phyloP scores from a whole-genome alignment of 176 grass and related monocot species.

The Rhipidocladum racemiflorum region DNA sequence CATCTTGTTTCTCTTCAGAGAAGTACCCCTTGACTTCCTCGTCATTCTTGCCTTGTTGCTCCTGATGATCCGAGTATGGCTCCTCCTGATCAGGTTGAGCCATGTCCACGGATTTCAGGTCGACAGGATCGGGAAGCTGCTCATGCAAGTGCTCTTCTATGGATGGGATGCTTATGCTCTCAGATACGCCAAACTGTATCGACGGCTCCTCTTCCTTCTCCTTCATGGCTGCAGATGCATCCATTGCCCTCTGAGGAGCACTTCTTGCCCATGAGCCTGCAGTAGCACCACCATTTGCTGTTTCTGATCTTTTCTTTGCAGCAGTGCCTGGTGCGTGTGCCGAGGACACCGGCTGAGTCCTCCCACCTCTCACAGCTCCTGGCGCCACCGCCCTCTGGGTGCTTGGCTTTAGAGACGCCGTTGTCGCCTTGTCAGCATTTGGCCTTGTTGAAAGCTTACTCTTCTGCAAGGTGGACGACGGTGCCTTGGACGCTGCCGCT shows the following conservation, averaged over 20 bases:
- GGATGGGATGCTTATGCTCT: slow-evolving; percentile 19
- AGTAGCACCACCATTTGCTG: slow-evolving; percentile 19
- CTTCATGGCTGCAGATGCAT: background rate
- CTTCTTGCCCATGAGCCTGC: slow-evolving; percentile 34
- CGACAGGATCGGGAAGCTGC: slow-evolving; percentile 28
- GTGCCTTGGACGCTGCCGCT: background rate
- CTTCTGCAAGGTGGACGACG: slow-evolving; percentile 28
- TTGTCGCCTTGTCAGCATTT: slow-evolving; percentile 1
- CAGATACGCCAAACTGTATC: slow-evolving; percentile 28
- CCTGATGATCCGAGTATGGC: background rate
- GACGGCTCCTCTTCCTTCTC: slow-evolving; percentile 29
- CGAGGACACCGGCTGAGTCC: background rate
- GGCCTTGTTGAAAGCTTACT: slow-evolving; percentile 39
- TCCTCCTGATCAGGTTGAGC: background rate
- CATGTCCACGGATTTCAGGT: slow-evolving; percentile 15
- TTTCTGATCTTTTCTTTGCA: slow-evolving; percentile 31
- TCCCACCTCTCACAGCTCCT: slow-evolving; percentile 25
- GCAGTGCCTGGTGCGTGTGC: background rate
- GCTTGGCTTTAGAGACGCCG: slow-evolving; percentile 24
- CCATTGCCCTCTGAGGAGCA: slow-evolving; percentile 25
- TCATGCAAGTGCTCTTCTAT: slow-evolving; percentile 41
- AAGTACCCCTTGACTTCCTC: slow-evolving; percentile 1
- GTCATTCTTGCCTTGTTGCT: slow-evolving; percentile 9
- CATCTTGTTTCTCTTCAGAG: slow-evolving; percentile 11
- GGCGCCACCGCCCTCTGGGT: background rate